Evolutionary conservation across 73 alveolate genomes (phyloP), one percentile per base, ranked within the genome.

Genomic region (Blepharisma stoltei): DNA sequence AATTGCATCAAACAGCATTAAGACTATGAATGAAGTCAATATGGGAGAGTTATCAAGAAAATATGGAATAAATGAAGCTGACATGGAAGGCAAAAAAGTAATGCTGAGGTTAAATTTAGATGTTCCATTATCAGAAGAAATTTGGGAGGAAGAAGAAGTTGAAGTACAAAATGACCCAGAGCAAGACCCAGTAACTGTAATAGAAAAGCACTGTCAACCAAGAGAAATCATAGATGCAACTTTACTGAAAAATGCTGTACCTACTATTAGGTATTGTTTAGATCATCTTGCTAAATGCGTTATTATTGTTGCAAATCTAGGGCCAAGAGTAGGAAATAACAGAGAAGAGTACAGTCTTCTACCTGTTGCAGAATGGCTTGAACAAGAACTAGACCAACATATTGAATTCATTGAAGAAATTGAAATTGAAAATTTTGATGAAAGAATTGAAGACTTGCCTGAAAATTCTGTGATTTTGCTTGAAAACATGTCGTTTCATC

Each of bases 41-140:
- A 80, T 80, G 81, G 95, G 86, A 54, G 84, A 77, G 66, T 52
- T 81, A 1, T 78, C 80, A 60, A 71, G 92, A 55, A 70, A 55
- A 9, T 79, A 73, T 49, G 70, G 86, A 9, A 25, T 88, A 20
- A 49, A 81, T 7, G 95, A 88, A 43, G 75, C 76, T 27, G 95
- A 87, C 53, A 48, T 88, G 21, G 88, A 84, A 65, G 92, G 92
- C 44, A 88, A 85, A 54, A 88, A 85, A 45, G 87, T 88, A 6
- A 52, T 88, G 18, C 67, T 88, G 67, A 78, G 95, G 81, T 81
- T 88, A n/a, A 90, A 88, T 67, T 76, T 88, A n/a, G 90, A 88
- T 70, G 92, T 46, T 14, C 79, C 79, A n/a, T 21, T 46, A 18
- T 14, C 32, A 9, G 79, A 46, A 69, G 65, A 69, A 25, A 43